phyloP scores from a whole-genome alignment of 108 stramenopile species.

The Nitzschia sp. region DNA sequence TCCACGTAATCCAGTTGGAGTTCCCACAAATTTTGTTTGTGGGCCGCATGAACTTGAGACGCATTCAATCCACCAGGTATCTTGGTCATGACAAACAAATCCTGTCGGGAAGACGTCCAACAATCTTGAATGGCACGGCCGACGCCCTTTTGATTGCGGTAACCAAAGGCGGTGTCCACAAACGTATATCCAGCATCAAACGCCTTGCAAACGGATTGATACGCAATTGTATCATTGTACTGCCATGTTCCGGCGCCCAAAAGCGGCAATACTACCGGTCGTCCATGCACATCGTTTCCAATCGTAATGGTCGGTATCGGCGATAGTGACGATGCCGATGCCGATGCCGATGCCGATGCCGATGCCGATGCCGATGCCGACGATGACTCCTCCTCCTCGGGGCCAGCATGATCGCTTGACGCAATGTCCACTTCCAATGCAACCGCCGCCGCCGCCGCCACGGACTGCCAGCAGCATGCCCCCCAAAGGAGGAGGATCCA shows the following conservation, averaged over 20 bases:
- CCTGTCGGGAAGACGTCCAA: constrained; percentile 35
- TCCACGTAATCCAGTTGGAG: constrained; percentile 58
- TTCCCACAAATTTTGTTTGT: constrained; percentile 43
- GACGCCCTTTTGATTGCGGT: constrained; percentile 55
- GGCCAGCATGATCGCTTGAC: too few relatives aligned
- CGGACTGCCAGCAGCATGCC: too few relatives aligned
- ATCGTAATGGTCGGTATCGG: constrained; percentile 39
- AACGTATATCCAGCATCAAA: constrained; percentile 53
- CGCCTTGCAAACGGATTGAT: constrained; percentile 54
- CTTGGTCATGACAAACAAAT: constrained; percentile 67
- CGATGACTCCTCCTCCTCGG: too few relatives aligned
- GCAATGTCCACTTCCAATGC: too few relatives aligned
- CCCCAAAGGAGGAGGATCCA: too few relatives aligned
- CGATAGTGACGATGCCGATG: too few relatives aligned
- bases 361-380: too few relatives aligned
- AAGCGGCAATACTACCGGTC: constrained; percentile 43
- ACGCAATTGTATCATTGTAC: constrained; percentile 56
- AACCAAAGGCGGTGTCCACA: constrained; percentile 57
- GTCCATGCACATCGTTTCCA: constrained; percentile 41
- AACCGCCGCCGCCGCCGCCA: too few relatives aligned
- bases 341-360: too few relatives aligned
- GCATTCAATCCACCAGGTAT: constrained; percentile 52
- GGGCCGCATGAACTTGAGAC: constrained; percentile 30
- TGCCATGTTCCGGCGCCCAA: constrained; percentile 67
- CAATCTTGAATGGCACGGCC: constrained; percentile 56